Base-by-base conservation (phyloP, 306 rosid species). In the Quercus robur region DNA sequence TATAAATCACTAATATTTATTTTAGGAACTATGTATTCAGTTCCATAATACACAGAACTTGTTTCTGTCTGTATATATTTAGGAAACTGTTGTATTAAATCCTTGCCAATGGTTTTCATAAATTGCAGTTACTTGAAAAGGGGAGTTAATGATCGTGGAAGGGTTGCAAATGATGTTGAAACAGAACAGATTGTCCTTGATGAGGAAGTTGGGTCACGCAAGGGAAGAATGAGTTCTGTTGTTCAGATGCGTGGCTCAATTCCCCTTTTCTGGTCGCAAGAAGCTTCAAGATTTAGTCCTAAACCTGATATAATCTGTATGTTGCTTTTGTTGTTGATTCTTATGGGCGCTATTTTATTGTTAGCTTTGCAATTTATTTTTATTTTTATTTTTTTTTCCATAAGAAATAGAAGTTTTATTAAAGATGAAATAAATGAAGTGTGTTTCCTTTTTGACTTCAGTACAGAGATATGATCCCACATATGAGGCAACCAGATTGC, bases 211-310 rank as follows among this genome's bases (percentile, higher is more conserved):
- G 99, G 98, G 69, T 86, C 92, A 17, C 91, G 90, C 86, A 89
- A 85, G 82, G 99, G 99, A 5, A 90, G 87, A 85, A 93, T 95
- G 98, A 95, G 99, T 93, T 93, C 99, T 10, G 87, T 93, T 76
- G 97, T 95, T 74, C 99, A 95, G 84, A 89, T 95, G 97, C 98
- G 99, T 14, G 99, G 99, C 57, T 95, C 99, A 62, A 91, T 95
- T 80, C 99, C 99, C 10, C 99, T 95, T 70, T 95, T 95, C 78
- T 95, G 99, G 99, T 95, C 99, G 67, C 99, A 95, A 85, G 99
- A 93, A 90, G 92, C 94, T 67, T 95, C 98, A 25, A 90, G 89
- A 87, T 93, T 93, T 76, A 93, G 97, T 81, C 99, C 99, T 63
- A 95, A 95, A 85, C 99, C 99, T 54, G 99, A 95, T 84, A 93